These are phyloP conservation scores for Ogataea minuta DNA, from an alignment of 805 yeast genomes.

Conservation along the genomic window DNA sequence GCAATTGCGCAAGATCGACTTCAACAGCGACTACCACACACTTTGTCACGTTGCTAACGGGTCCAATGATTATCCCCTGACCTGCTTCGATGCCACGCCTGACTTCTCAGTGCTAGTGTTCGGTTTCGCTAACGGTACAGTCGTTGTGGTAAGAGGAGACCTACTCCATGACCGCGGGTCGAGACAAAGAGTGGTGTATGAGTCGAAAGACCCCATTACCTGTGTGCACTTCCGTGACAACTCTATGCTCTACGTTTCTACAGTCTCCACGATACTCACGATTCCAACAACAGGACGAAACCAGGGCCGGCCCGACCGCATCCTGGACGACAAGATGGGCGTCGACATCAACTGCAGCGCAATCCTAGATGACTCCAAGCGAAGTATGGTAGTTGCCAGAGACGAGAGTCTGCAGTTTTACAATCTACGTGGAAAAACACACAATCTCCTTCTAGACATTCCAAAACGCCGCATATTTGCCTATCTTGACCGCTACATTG, in stretches of 20 bases:
- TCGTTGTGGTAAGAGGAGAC: slow-evolving; percentile 83
- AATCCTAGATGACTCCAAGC: slow-evolving; percentile 27
- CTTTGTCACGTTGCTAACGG: slow-evolving; percentile 66
- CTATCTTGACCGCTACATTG: slow-evolving; percentile 46
- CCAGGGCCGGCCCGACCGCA: slow-evolving; percentile 55
- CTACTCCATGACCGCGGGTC: slow-evolving; percentile 85
- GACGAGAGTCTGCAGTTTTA: slow-evolving; percentile 64
- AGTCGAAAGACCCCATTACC: slow-evolving; percentile 77
- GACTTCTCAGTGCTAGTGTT: slow-evolving; percentile 65
- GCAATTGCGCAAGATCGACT: slow-evolving; percentile 31
- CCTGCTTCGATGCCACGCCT: slow-evolving; percentile 54
- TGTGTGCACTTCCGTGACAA: slow-evolving; percentile 60
- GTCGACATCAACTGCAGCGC: slow-evolving; percentile 50
- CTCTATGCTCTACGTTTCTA: slow-evolving; percentile 63
- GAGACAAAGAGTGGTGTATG: slow-evolving; percentile 76
- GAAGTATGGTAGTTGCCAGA: slow-evolving; percentile 58
- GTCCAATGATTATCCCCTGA: slow-evolving; percentile 73
- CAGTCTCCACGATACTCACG: slow-evolving; percentile 69
- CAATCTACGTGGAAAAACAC: slow-evolving; percentile 51
- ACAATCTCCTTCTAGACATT: slow-evolving; percentile 53
- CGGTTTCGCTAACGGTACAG: slow-evolving; percentile 84
- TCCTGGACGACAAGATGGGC: slow-evolving; percentile 47
- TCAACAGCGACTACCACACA: slow-evolving; percentile 49
- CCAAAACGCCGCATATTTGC: slow-evolving; percentile 52
- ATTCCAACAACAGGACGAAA: slow-evolving; percentile 78